Evolutionary conservation across 228 moss, liverwort and hornwort species (phyloP).

Genomic region (Sphagnum magellanicum): DNA sequence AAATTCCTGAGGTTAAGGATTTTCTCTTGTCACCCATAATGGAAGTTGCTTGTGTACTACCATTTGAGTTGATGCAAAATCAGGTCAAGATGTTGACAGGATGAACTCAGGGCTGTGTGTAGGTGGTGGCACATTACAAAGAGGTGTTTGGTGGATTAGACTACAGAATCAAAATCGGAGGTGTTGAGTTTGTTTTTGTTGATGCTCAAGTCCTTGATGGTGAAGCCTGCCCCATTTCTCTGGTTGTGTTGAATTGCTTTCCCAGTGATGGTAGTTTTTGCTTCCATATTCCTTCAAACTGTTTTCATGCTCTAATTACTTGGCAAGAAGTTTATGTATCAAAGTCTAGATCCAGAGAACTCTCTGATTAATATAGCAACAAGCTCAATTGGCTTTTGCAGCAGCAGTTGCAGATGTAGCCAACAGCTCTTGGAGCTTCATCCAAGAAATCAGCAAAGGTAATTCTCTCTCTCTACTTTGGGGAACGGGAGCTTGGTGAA

Average conservation of each 20-base stretch:
- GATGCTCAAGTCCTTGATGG: slow-evolving; percentile 79
- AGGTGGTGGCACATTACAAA: slow-evolving; percentile 52
- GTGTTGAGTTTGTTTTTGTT: slow-evolving; percentile 66
- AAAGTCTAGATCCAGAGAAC: no score
- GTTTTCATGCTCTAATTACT: no score
- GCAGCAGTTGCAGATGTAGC: slow-evolving; percentile 47
- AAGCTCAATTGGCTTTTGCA: slow-evolving; percentile 47
- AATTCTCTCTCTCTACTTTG: no score
- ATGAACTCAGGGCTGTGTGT: slow-evolving; percentile 12
- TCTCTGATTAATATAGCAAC: slow-evolving; percentile 32
- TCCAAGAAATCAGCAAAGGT: neutral
- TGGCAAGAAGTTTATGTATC: no score
- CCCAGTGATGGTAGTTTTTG: neutral
- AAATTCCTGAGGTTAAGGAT: slow-evolving; percentile 35
- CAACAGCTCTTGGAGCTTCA: slow-evolving; percentile 50
- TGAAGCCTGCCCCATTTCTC: slow-evolving; percentile 21
- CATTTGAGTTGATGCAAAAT: neutral
- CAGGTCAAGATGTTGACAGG: neutral
- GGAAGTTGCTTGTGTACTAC: neutral
- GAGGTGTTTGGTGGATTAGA: slow-evolving; percentile 49
- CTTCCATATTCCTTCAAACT: neutral
- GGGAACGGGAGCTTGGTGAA: no score
- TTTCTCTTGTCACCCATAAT: neutral
- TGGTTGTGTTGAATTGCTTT: neutral
- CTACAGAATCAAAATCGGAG: slow-evolving; percentile 44